These are phyloP conservation scores for Grigorovia yakushimaensis DNA, from an alignment of 805 yeast species.

Conservation along the genomic window DNA sequence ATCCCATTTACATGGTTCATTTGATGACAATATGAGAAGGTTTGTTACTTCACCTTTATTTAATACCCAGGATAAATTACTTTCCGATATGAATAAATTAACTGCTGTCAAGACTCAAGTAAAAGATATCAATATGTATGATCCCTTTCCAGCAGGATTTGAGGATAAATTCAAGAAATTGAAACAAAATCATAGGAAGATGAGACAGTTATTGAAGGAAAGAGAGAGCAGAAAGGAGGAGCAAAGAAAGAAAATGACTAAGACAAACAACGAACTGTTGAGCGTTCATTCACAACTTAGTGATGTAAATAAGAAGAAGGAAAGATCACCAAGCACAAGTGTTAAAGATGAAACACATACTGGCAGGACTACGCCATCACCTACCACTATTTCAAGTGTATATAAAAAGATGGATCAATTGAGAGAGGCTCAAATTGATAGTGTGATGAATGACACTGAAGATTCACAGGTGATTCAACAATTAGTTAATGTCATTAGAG, in stretches of 20 bases:
- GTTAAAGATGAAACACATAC: not conserved
- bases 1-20: not conserved
- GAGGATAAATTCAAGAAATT: constrained; percentile 37
- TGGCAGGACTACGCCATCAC: not conserved
- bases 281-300: not conserved
- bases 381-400: not conserved
- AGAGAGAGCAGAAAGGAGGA: constrained; percentile 18
- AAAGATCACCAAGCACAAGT: not conserved
- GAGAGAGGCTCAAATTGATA: not conserved
- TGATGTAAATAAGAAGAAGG: not conserved
- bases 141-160: constrained; percentile 34
- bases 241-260: not conserved
- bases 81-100: constrained; percentile 78
- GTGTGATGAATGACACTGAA: not conserved
- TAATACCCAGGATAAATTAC: constrained; percentile 31
- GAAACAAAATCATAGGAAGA: constrained; percentile 45
- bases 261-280: not conserved
- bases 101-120: constrained; percentile 66
- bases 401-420: not conserved
- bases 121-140: constrained; percentile 34
- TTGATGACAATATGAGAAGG: not conserved
- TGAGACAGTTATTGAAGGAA: constrained; percentile 30
- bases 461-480: not conserved
- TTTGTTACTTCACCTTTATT: constrained; percentile 15
- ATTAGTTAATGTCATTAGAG: not conserved